Base-by-base conservation (phyloP, 2,329 filamentous ascomycete genomes). In the Macrophomina pseudophaseolina region DNA sequence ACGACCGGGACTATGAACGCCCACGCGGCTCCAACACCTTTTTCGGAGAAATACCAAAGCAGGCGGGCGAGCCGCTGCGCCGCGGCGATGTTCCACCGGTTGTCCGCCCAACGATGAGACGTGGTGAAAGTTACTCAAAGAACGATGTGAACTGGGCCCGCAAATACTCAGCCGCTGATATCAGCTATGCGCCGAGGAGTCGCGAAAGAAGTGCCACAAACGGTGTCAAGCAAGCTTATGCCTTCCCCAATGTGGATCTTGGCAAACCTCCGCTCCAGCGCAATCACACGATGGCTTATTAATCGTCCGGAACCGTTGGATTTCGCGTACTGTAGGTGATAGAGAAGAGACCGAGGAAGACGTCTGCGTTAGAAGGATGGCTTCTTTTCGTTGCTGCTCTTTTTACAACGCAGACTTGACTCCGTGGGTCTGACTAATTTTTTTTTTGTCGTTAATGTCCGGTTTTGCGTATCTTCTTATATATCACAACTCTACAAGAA, bases 141-240 rank as follows among this genome's bases (percentile, higher is more conserved):
- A 72, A 75, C 12, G 69, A 76, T 1, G 71, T 79, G 4, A 72
- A 73, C 30, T 80, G 75, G 62, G 46, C 66, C 16, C 72, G 68
- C 44, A 74, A 72, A 56, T 70, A 72, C 32, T 74, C 74, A 1
- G 74, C 75, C 11, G 79, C 81, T 30, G 77, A 81, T 58, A 71
- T 82, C 48, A 74, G 72, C 9, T 78, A 49, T 16, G 42, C 58
- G 4, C 28, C 58, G 12, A 16, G 60, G 16, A 40, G 52, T 30
- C 63, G 51, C 38, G 51, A 46, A 23, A 49, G 23, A 30, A 38
- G 40, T 7, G 32, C 32, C 35, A 7, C 35, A 38, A 23, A 23
- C 23, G 35, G 35, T 38, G 35, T 38, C 1, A 18, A 51, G 16
- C 30, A 63, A 16, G 42, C 46, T 9, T 65, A 65, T 49, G 51